A percentile compares a stretch with the other conserved stretches of the same genome.
phyloP scores from a whole-genome alignment of 306 rosid species.

The Castanea crenata region DNA sequence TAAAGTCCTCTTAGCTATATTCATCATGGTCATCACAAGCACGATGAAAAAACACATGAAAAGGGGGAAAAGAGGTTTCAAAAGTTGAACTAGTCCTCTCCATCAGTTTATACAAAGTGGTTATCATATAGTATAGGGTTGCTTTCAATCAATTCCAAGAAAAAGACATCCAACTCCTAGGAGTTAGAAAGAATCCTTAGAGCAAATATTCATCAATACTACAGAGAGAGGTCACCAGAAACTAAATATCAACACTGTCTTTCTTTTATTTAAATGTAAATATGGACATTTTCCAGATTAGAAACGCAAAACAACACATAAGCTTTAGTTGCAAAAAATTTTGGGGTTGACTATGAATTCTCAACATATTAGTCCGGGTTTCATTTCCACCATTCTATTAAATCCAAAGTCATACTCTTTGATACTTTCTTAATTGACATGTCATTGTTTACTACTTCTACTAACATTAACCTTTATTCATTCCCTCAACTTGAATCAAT shows the following conservation, averaged over 20 bases:
- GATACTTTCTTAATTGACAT: too few species aligned
- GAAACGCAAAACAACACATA: background rate
- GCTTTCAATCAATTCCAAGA: slow-evolving; percentile 16
- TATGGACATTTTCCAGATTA: background rate
- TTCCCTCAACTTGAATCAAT: too few species aligned
- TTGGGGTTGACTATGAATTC: too few species aligned
- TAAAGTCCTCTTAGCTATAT: slow-evolving; percentile 23
- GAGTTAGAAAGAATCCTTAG: background rate
- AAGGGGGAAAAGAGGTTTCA: background rate
- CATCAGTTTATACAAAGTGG: slow-evolving; percentile 14
- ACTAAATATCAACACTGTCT: slow-evolving; percentile 4
- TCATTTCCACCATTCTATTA: too few species aligned
- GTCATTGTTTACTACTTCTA: too few species aligned
- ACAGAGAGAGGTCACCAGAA: slow-evolving; percentile 8
- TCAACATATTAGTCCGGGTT: too few species aligned
- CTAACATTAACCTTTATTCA: too few species aligned
- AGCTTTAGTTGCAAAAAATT: too few species aligned
- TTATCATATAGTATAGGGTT: slow-evolving; percentile 12
- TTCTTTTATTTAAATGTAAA: background rate
- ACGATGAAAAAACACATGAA: background rate
- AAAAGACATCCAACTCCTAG: slow-evolving; percentile 20
- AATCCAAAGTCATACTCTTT: too few species aligned
- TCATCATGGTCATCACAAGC: background rate
- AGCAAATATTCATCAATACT: background rate
- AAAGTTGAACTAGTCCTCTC: slow-evolving; percentile 21